A percentile compares a stretch with the other conserved stretches of the same genome.
Evolutionary conservation across 2,329 filamentous ascomycete genomes (phyloP).

Genomic region (Colletotrichum tanaceti): DNA sequence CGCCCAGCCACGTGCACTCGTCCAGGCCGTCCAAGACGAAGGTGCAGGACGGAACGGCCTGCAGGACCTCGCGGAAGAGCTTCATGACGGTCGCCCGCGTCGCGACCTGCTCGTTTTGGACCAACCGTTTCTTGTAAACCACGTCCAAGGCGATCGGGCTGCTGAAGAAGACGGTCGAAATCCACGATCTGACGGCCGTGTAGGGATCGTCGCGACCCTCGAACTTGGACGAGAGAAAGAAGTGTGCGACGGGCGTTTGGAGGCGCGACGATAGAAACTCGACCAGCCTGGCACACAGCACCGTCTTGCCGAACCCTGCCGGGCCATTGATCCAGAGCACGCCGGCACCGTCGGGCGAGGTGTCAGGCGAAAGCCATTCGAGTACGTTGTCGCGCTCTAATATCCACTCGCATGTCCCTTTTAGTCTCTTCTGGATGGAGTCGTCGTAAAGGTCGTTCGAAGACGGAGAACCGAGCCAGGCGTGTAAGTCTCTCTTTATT

Average conservation of each 20-base stretch:
- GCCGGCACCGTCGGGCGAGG: conserved; percentile 11
- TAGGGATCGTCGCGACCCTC: conserved; percentile 45
- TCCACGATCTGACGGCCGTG: conserved; percentile 47
- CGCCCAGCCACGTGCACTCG: conserved; percentile 45
- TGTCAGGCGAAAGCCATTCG: conserved; percentile 42
- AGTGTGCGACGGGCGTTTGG: conserved; percentile 42
- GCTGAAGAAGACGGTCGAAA: conserved; percentile 42
- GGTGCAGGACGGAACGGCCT: conserved; percentile 36
- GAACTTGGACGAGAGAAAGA: conserved; percentile 50
- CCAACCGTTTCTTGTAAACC: conserved; percentile 9
- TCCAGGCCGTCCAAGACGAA: conserved; percentile 51
- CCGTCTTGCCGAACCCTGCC: conserved; percentile 50
- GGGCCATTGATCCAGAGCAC: conserved; percentile 50
- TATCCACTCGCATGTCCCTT: conserved; percentile 47
- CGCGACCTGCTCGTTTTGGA: conserved; percentile 24
- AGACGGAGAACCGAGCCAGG: conserved; percentile 34
- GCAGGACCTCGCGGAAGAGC: conserved; percentile 41
- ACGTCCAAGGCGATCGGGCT: conserved; percentile 40
- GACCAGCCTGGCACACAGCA: conserved; percentile 47
- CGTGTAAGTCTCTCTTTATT: conserved; percentile 34
- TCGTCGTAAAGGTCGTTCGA: conserved; percentile 42
- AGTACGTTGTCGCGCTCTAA: conserved; percentile 36
- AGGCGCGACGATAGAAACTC: conserved; percentile 39
- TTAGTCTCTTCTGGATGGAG: conserved; percentile 40
- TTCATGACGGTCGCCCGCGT: conserved; percentile 39